phyloP scores from a whole-genome alignment of 331 rosid species.

The Dryas integrifolia region DNA sequence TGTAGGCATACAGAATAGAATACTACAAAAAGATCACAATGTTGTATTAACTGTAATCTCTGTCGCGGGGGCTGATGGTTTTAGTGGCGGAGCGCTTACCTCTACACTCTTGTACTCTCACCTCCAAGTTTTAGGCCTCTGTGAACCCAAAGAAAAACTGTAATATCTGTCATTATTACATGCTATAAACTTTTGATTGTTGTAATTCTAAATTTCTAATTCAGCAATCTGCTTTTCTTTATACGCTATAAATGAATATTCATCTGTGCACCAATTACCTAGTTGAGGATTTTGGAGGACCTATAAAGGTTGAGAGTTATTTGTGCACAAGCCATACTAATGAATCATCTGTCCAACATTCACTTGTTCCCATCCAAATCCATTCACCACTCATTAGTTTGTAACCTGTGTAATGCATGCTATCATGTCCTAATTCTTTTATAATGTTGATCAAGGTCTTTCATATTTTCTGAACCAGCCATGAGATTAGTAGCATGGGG shows the following conservation, averaged over 20 bases:
- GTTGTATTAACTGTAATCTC: slow-evolving; percentile 7
- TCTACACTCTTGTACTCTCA: not conserved
- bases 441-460: too few relatives aligned
- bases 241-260: too few relatives aligned
- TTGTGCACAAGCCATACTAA: too few relatives aligned
- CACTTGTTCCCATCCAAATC: not conserved
- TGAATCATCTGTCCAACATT: not conserved
- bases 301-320: too few relatives aligned
- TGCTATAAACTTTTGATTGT: not conserved
- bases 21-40: slow-evolving; percentile 1
- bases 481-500: too few relatives aligned
- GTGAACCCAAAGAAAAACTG: not conserved
- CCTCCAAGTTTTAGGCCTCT: not conserved
- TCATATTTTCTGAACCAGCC: too few relatives aligned
- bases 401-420: not conserved
- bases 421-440: too few relatives aligned
- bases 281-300: not conserved
- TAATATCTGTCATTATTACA: not conserved
- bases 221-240: not conserved
- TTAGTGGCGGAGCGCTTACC: not conserved
- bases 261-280: too few relatives aligned
- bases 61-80: not conserved
- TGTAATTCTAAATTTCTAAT: not conserved
- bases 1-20: slow-evolving; percentile 5
- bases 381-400: not conserved